phyloP scores from a whole-genome alignment of 208 protist species.

The Acanthamoeba castellanii region DNA sequence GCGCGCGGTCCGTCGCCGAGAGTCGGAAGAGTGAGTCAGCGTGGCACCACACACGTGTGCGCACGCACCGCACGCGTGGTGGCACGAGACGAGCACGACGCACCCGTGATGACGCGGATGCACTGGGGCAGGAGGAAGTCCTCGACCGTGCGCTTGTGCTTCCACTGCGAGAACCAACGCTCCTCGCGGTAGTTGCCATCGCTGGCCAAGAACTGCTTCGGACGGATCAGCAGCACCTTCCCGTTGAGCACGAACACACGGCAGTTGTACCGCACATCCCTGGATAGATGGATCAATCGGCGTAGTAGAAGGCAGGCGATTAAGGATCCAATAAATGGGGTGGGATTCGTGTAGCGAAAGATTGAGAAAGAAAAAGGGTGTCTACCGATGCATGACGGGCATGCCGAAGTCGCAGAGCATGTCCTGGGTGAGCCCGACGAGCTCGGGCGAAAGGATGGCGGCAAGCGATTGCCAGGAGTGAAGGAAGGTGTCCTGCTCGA shows the following conservation, averaged over 20 bases:
- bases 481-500: conserved; percentile 90
- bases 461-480: conserved; percentile 86
- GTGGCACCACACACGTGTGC: neutral
- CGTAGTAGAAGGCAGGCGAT: neutral
- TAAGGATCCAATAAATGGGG: conserved; percentile 58
- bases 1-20: neutral
- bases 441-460: conserved; percentile 4
- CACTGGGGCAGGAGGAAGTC: conserved; percentile 77
- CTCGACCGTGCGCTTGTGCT: conserved; percentile 74
- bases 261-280: conserved; percentile 91
- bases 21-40: neutral
- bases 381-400: conserved; percentile 80
- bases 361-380: neutral
- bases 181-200: conserved; percentile 93
- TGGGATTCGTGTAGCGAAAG: neutral
- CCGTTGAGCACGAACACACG: conserved; percentile 88
- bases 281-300: neutral
- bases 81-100: neutral
- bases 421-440: conserved; percentile 82
- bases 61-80: neutral
- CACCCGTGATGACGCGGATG: conserved; percentile 73
- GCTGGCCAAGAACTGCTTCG: conserved; percentile 89
- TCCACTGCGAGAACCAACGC: conserved; percentile 90
- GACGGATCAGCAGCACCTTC: conserved; percentile 89
- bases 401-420: conserved; percentile 91